Percentiles rank a stretch among this genome's conserved stretches.
phyloP scores from a whole-genome alignment of 805 yeast genomes.

The Sugiyamaella boreocaroliniensis region DNA sequence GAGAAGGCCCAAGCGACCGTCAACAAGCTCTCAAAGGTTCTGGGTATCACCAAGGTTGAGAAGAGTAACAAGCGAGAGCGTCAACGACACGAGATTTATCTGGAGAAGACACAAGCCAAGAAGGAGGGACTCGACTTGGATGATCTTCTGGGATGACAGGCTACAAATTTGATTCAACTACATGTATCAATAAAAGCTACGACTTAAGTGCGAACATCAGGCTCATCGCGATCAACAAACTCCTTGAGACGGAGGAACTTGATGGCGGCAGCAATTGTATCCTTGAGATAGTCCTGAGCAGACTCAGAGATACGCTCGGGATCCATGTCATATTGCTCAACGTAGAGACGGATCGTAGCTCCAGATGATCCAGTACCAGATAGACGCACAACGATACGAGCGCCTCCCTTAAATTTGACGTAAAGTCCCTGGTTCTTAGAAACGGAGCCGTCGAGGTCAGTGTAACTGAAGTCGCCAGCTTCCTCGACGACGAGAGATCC shows the following conservation, averaged over 20 bases:
- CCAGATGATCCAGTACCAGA: constrained; percentile 98
- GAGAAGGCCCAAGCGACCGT: constrained; percentile 9
- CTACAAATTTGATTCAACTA: background rate
- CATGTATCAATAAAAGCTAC: background rate
- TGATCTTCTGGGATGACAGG: constrained; percentile 15
- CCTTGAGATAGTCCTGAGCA: constrained; percentile 63
- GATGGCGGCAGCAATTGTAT: constrained; percentile 58
- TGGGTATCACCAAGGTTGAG: constrained; percentile 17
- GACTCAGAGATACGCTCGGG: constrained; percentile 39
- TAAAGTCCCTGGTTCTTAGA: constrained; percentile 83
- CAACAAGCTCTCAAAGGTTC: constrained; percentile 12
- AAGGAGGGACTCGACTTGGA: constrained; percentile 16
- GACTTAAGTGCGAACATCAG: constrained; percentile 51
- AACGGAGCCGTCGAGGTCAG: constrained; percentile 90
- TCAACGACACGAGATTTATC: background rate
- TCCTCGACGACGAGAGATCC: constrained; percentile 47
- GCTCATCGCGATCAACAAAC: constrained; percentile 72
- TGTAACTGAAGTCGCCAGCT: constrained; percentile 84
- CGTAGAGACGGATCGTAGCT: constrained; percentile 88
- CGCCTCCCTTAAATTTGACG: constrained; percentile 73
- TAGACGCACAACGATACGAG: constrained; percentile 80
- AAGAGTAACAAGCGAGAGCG: constrained; percentile 8
- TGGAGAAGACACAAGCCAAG: constrained; percentile 7
- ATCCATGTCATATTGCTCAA: constrained; percentile 75
- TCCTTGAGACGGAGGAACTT: constrained; percentile 64